These are phyloP conservation scores for Colletotrichum musicola DNA, from an alignment of 2,329 filamentous ascomycete genomes.

Conservation along the genomic window DNA sequence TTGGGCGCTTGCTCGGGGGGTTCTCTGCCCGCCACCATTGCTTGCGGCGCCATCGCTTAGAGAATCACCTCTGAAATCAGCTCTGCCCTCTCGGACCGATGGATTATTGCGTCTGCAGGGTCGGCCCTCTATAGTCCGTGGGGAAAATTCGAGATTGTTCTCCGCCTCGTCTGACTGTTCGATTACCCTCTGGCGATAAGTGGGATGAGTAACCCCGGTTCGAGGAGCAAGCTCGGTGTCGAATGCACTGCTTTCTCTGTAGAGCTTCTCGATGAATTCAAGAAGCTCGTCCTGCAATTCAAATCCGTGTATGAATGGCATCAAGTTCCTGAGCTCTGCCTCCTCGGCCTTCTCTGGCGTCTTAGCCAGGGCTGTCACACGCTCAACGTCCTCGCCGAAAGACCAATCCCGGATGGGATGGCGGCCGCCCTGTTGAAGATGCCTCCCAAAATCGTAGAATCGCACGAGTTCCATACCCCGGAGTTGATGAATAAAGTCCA, in stretches of 20 bases:
- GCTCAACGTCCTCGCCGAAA: constrained; percentile 49
- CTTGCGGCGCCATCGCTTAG: background rate
- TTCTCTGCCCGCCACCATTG: background rate
- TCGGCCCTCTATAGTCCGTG: background rate
- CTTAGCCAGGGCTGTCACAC: constrained; percentile 43
- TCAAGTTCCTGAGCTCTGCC: constrained; percentile 44
- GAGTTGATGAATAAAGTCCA: constrained; percentile 58
- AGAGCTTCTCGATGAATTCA: background rate
- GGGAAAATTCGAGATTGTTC: background rate
- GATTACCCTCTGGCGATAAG: background rate
- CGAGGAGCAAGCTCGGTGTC: constrained; percentile 3
- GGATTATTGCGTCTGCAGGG: background rate
- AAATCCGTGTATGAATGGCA: constrained; percentile 7
- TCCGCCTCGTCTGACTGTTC: background rate
- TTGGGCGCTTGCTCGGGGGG: background rate
- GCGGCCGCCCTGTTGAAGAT: constrained; percentile 10
- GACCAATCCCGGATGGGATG: constrained; percentile 48
- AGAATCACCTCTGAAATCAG: background rate
- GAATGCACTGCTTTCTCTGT: constrained; percentile 14
- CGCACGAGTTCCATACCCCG: constrained; percentile 56
- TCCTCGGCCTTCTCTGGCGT: constrained; percentile 9
- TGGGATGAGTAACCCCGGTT: background rate
- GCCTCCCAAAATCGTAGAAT: constrained; percentile 55
- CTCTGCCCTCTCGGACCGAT: background rate
- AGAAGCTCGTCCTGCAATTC: background rate